Evolutionary conservation across 2,329 filamentous ascomycete species (phyloP).

Genomic region (Torrubiella hemipterigena): DNA sequence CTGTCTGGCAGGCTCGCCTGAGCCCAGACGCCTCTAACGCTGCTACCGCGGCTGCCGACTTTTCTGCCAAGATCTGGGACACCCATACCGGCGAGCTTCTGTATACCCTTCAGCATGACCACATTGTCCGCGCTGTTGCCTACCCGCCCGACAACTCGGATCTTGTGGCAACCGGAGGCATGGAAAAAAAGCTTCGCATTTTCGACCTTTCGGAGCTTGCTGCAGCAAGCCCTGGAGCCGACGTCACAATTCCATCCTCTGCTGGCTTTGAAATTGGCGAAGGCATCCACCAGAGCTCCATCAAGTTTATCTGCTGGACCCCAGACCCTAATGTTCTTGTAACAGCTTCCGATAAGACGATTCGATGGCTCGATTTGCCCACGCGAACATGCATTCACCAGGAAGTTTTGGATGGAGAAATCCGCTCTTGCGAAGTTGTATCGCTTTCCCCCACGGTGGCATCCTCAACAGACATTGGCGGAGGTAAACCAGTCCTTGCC

Average conservation of each 20-base stretch:
- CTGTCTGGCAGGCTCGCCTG: conserved; percentile 89
- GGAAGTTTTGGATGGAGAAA: conserved; percentile 68
- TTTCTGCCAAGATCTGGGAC: conserved; percentile 95
- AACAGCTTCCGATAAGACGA: conserved; percentile 81
- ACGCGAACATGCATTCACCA: conserved; percentile 64
- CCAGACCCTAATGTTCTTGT: conserved; percentile 78
- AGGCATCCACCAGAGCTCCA: conserved; percentile 71
- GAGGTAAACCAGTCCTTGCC: conserved; percentile 62
- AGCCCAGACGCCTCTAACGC: conserved; percentile 80
- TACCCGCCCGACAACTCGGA: conserved; percentile 73
- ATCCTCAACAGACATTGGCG: conserved; percentile 49
- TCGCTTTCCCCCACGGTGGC: conserved; percentile 47
- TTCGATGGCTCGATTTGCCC: conserved; percentile 90
- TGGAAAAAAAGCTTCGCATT: conserved; percentile 92
- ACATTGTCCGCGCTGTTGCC: conserved; percentile 89
- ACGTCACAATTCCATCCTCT: conserved; percentile 42
- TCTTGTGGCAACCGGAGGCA: conserved; percentile 85
- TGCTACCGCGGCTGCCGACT: conserved; percentile 90
- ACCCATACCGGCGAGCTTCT: conserved; percentile 86
- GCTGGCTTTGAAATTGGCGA: conserved; percentile 77
- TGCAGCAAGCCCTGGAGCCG: conserved; percentile 22
- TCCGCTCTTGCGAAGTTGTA: conserved; percentile 87
- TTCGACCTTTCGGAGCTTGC: conserved; percentile 66
- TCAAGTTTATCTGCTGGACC: conserved; percentile 96
- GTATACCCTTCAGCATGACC: conserved; percentile 77